A percentile compares a stretch with the other conserved stretches of the same genome.
These are phyloP conservation scores for Penicillium macrosclerotiorum DNA, from an alignment of 495 filamentous ascomycete species.

Conservation along the genomic window DNA sequence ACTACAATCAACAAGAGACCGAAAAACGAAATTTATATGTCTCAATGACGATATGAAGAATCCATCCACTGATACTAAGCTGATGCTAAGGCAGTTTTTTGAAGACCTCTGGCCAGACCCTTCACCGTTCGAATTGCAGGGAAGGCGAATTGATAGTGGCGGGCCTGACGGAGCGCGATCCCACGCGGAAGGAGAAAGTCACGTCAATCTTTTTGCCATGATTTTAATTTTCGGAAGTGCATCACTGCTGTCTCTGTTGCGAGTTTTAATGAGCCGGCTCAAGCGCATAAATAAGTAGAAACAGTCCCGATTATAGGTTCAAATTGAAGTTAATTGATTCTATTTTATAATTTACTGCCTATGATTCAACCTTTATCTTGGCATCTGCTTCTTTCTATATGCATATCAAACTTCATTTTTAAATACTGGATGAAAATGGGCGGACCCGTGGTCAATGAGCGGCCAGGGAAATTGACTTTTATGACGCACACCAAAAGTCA, in stretches of 20 bases:
- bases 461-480: no score
- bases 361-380: no score
- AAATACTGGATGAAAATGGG: no score
- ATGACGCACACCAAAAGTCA: no score
- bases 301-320: no score
- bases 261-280: background rate
- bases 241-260: background rate
- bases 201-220: background rate
- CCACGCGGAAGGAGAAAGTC: background rate
- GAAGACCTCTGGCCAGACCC: slow-evolving; percentile 6
- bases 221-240: slow-evolving; percentile 1
- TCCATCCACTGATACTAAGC: slow-evolving; percentile 3
- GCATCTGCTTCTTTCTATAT: no score
- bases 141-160: background rate
- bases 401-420: no score
- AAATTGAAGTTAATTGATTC: no score
- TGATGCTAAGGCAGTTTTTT: slow-evolving; percentile 3
- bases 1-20: slow-evolving; percentile 4
- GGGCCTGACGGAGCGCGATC: background rate
- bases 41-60: slow-evolving; percentile 8
- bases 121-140: slow-evolving; percentile 5
- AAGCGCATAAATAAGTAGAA: slow-evolving; percentile 1
- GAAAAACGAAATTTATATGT: slow-evolving; percentile 6
- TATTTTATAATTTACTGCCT: no score
- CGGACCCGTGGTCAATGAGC: no score